Conservation (phyloP, 768 basidiomycete species). For the Tylopilus sp. region DNA sequence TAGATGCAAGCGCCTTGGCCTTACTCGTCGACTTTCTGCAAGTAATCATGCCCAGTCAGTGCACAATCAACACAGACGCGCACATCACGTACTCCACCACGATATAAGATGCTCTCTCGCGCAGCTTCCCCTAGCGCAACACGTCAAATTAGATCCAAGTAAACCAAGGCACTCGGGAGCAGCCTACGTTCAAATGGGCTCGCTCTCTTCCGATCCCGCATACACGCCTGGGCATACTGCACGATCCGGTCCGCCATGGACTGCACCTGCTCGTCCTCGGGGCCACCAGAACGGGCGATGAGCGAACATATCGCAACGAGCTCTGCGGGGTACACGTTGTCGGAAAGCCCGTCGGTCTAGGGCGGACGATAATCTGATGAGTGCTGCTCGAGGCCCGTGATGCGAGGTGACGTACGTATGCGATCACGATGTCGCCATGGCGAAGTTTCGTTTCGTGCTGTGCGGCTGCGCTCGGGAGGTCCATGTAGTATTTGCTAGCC, state of each 20-base stretch:
- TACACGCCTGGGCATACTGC: slow-evolving; percentile 64
- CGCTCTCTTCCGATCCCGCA: slow-evolving; percentile 58
- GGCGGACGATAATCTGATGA: slow-evolving; percentile 1
- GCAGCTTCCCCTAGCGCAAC: slow-evolving; percentile 52
- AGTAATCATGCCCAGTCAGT: slow-evolving; percentile 3
- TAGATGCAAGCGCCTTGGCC: slow-evolving; percentile 23
- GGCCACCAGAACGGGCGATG: slow-evolving; percentile 49
- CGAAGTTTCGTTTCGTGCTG: slow-evolving; percentile 44
- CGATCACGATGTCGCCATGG: slow-evolving; percentile 51
- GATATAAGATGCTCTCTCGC: slow-evolving; percentile 59
- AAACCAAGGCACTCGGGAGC: not conserved
- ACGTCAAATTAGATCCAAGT: slow-evolving; percentile 5
- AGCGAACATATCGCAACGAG: slow-evolving; percentile 68
- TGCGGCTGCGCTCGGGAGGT: slow-evolving; percentile 42
- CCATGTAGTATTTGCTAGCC: slow-evolving; percentile 23
- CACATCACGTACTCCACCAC: slow-evolving; percentile 65
- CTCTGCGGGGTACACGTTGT: slow-evolving; percentile 64
- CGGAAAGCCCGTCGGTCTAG: slow-evolving; percentile 55
- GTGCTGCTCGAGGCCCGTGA: not conserved
- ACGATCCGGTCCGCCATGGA: slow-evolving; percentile 71
- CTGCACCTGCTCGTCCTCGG: slow-evolving; percentile 64
- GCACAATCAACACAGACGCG: slow-evolving; percentile 1
- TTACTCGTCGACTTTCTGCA: slow-evolving; percentile 79
- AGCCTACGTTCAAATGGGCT: slow-evolving; percentile 74
- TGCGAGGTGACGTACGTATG: slow-evolving; percentile 37